Evolutionary conservation across 2,329 filamentous ascomycete genomes (phyloP).

Genomic region (Achaetomium macrosporum): DNA sequence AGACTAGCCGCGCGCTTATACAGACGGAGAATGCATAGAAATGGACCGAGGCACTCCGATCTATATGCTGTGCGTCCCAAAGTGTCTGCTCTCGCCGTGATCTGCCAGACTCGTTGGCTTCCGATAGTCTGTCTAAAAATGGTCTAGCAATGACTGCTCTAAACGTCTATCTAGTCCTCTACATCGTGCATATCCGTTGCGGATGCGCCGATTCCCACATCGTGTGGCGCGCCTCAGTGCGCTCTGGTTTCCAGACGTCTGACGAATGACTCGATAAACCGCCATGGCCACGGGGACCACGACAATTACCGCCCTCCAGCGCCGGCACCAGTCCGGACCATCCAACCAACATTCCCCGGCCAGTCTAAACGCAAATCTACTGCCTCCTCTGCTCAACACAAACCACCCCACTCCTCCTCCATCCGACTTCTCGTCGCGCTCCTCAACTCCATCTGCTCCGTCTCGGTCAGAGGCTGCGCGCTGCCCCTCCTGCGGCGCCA

Average conservation of each 20-base stretch:
- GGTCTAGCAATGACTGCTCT: too few relatives aligned
- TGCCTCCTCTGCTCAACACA: too few relatives aligned
- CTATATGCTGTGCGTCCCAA: not conserved
- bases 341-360: too few relatives aligned
- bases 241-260: not conserved
- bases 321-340: too few relatives aligned
- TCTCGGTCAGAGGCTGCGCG: constrained; percentile 35
- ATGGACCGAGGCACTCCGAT: not conserved
- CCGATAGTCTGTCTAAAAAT: not conserved
- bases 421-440: constrained; percentile 34
- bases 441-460: constrained; percentile 43
- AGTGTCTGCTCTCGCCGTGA: not conserved
- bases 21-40: not conserved
- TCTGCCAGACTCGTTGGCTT: not conserved
- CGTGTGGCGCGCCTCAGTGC: too few relatives aligned
- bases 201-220: too few relatives aligned
- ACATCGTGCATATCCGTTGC: too few relatives aligned
- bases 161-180: too few relatives aligned
- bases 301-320: too few relatives aligned
- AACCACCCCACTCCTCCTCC: constrained; percentile 22
- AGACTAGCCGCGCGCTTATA: constrained; percentile 3
- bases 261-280: too few relatives aligned
- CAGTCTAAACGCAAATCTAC: too few relatives aligned
- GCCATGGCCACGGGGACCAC: too few relatives aligned
- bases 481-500: constrained; percentile 40